Conservation (phyloP, 2,329 filamentous ascomycete genomes). For the Penicillium sp. region DNA sequence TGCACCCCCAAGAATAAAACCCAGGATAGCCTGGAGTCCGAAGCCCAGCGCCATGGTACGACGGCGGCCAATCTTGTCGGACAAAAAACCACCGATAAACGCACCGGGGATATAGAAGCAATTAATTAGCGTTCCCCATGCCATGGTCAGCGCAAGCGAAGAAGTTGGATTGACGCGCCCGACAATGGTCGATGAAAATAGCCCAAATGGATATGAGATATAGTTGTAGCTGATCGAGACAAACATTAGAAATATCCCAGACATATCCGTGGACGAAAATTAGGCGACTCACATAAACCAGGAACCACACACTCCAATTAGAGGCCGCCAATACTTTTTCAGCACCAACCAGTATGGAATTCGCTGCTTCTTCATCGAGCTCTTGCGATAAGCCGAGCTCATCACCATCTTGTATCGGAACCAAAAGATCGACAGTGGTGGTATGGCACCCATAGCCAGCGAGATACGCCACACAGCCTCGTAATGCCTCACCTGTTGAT, state of each 20-base stretch:
- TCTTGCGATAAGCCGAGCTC: constrained; percentile 53
- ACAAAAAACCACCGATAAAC: constrained; percentile 51
- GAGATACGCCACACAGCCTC: constrained; percentile 53
- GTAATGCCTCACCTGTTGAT: constrained; percentile 46
- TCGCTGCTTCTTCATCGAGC: constrained; percentile 49
- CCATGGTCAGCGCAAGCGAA: constrained; percentile 44
- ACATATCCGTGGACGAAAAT: no score
- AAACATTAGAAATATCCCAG: not conserved
- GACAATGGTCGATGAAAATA: constrained; percentile 59
- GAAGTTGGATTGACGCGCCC: constrained; percentile 45
- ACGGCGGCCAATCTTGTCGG: constrained; percentile 52
- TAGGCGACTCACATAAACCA: constrained; percentile 47
- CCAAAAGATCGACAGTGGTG: constrained; percentile 55
- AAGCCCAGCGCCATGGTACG: constrained; percentile 57
- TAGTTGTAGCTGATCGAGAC: constrained; percentile 50
- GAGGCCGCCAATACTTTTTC: constrained; percentile 53
- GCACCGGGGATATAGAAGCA: constrained; percentile 55
- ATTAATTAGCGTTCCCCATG: constrained; percentile 53
- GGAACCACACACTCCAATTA: constrained; percentile 50
- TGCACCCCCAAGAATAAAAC: constrained; percentile 54
- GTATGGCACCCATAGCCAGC: constrained; percentile 54
- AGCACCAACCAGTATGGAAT: constrained; percentile 52
- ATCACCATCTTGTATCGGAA: constrained; percentile 57
- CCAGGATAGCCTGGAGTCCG: constrained; percentile 47
- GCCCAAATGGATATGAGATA: constrained; percentile 57